Evolutionary conservation across 371 early-diverging fungal species (phyloP).

Genomic region (Paraphysoderma sedebokerense): DNA sequence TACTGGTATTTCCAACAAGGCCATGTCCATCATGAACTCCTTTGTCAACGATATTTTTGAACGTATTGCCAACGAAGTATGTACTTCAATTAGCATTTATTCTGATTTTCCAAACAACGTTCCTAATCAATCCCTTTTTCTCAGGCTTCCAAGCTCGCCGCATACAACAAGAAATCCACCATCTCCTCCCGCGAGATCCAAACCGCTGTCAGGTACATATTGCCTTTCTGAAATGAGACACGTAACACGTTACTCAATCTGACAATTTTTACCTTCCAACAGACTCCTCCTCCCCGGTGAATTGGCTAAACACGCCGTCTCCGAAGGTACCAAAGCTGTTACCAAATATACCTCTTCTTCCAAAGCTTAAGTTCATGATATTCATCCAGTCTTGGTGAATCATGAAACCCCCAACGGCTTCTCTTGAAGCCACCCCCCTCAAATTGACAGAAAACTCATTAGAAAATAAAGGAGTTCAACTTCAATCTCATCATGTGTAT

Average conservation of each 20-base stretch:
- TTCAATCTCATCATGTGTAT: too few species aligned
- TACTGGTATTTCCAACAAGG: constrained; percentile 95
- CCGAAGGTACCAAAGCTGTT: constrained; percentile 94
- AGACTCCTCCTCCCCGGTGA: constrained; percentile 89
- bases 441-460: too few species aligned
- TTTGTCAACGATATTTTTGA: constrained; percentile 96
- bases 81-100: too few species aligned
- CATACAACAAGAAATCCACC: constrained; percentile 20
- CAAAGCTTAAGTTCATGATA: neutral
- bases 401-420: neutral
- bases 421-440: neutral
- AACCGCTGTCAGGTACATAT: constrained; percentile 11
- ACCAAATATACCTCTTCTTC: constrained; percentile 82
- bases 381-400: neutral
- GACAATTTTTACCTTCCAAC: too few species aligned
- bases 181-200: constrained; percentile 18
- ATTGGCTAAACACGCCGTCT: constrained; percentile 92
- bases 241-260: constrained; percentile 9
- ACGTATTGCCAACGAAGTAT: constrained; percentile 76
- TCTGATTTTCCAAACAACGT: too few species aligned
- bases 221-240: constrained; percentile 8
- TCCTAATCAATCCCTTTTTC: too few species aligned
- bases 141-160: constrained; percentile 25
- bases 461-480: too few species aligned
- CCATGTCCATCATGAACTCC: constrained; percentile 96